Evolutionary conservation across 768 basidiomycete genomes (phyloP).

Genomic region (Amanita pallidorosea): DNA sequence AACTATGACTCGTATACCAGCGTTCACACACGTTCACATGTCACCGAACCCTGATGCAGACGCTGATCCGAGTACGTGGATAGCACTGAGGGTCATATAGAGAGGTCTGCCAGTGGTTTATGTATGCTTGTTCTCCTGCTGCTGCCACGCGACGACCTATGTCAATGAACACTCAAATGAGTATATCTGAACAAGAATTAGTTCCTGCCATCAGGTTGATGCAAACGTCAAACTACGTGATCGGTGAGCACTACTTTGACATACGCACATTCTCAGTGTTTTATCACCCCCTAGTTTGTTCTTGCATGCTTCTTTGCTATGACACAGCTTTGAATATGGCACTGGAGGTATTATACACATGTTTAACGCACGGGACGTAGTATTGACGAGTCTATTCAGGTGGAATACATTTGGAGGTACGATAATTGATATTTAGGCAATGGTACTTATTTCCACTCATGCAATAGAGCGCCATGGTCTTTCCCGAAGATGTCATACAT

Average conservation of each 20-base stretch:
- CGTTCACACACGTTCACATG: too few species aligned
- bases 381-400: not conserved
- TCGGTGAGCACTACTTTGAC: not conserved
- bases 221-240: not conserved
- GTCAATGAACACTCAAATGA: too few species aligned
- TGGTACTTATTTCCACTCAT: not conserved
- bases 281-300: not conserved
- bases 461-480: not conserved
- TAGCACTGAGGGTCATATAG: too few species aligned
- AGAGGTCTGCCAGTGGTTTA: too few species aligned
- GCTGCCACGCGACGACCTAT: too few species aligned
- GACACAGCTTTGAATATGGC: not conserved
- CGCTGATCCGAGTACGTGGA: too few species aligned
- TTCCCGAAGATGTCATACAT: not conserved
- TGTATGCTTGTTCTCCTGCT: too few species aligned
- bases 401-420: not conserved
- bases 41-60: too few species aligned
- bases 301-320: not conserved
- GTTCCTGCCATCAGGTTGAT: too few species aligned
- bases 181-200: too few species aligned
- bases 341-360: not conserved
- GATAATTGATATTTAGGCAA: not conserved
- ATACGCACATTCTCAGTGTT: not conserved
- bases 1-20: too few species aligned
- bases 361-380: not conserved